Evolutionary conservation across 2,329 filamentous ascomycete species (phyloP).

Genomic region (Colletotrichum noveboracense): DNA sequence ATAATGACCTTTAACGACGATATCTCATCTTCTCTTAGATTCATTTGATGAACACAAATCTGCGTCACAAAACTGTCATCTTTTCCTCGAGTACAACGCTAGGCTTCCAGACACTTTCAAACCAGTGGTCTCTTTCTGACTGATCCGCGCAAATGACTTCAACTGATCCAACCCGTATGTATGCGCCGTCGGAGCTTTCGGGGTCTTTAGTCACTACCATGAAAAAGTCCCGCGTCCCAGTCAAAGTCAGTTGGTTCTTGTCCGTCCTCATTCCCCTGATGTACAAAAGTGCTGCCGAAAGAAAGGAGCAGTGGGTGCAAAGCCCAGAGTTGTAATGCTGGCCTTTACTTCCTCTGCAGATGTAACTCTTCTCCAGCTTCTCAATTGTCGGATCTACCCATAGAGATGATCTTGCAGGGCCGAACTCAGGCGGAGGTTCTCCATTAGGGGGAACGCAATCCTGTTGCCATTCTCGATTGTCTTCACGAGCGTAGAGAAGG

Average conservation of each 20-base stretch:
- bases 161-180: background rate
- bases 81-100: background rate
- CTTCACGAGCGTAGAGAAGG: background rate
- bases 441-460: background rate
- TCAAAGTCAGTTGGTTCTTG: background rate
- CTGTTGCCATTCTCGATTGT: background rate
- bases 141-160: background rate
- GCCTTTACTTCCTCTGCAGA: background rate
- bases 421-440: background rate
- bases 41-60: fast-evolving
- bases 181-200: background rate
- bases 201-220: background rate
- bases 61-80: background rate
- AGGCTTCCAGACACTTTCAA: background rate
- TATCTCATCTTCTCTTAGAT: background rate
- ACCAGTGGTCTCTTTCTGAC: background rate
- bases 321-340: background rate
- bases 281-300: background rate
- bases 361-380: background rate
- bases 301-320: background rate
- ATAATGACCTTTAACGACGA: background rate
- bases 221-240: background rate
- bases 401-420: background rate
- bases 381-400: background rate
- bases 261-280: background rate